Base-by-base conservation (phyloP, 169 alveolate species). In the Plasmodium falciparum region DNA sequence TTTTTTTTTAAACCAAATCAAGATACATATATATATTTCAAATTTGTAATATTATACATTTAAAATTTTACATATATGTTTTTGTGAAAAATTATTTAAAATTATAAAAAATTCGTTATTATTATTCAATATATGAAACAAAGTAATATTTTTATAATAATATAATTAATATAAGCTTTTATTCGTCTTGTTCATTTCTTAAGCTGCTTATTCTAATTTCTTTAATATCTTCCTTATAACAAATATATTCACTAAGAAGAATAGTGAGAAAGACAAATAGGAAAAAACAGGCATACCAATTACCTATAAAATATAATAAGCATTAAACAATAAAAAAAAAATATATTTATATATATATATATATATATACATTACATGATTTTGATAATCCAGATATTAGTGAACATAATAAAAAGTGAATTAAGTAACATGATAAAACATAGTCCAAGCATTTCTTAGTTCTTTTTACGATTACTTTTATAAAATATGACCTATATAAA, bases 381-480 rank as follows among this genome's bases (percentile, higher is more conserved):
- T 52, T 29, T 8, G 85, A 69, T 50, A 73, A 22, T 15, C 67
- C 70, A 8, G 54, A 73, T 12, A 54, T 52, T 3, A 52, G 4
- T 15, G 15, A 1, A 56, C 52, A 54, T 29, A 73, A 33, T 24
- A 50, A 12, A 11, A 73, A 73, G 29, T 73, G 85, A 24, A 73
- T 73, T 52, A 73, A 24, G 24, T 26, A 11, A 54, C 56, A 73
- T 2, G 85, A 52, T 39, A 54, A 3, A n/a, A 54, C 85, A 22
- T 73, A 73, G 59, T 54, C 85, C 33, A 73, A 73, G 29, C 70
- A 54, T 52, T 73, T 73, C 56, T 73, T 73, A 13, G 85, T 9
- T 73, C 70, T 73, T 54, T 39, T 52, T 5, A 50, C 85, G 24
- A 52, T 26, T 22, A 73, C 6, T 56, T 73, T 73, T 50, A 29